Conservation (phyloP, 163 green algal genomes). For the Prototheca wickerhamii region DNA sequence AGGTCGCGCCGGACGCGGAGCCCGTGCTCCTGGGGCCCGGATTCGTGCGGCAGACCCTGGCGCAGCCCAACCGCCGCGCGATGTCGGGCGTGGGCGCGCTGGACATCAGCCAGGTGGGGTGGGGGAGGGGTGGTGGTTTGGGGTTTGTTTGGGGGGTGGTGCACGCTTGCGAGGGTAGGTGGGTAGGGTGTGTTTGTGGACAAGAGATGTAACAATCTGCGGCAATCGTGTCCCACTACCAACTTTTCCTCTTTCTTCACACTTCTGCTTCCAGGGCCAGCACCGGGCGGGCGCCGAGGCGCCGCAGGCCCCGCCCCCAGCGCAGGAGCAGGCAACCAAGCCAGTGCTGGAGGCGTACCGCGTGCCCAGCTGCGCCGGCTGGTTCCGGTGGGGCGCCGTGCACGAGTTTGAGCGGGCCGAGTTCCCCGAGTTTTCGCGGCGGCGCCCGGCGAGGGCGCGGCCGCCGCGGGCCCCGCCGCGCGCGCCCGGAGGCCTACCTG, state of each 20-base stretch:
- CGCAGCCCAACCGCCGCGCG: conserved; percentile 24
- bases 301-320: not conserved
- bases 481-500: conserved; percentile 45
- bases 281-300: not conserved
- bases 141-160: not conserved
- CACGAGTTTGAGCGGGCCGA: conserved; percentile 57
- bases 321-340: conserved; percentile 1
- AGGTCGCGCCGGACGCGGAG: not conserved
- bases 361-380: conserved; percentile 62
- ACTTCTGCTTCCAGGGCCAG: not conserved
- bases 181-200: too few relatives aligned
- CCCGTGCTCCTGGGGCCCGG: conserved; percentile 27
- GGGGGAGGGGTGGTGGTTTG: not conserved
- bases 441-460: not conserved
- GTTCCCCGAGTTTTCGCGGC: conserved; percentile 64
- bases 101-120: conserved; percentile 43
- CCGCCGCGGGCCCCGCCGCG: not conserved
- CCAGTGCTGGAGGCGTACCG: conserved; percentile 27
- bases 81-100: conserved; percentile 18
- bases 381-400: conserved; percentile 71
- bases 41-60: conserved; percentile 28
- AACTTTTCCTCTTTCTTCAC: too few relatives aligned
- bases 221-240: too few relatives aligned
- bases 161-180: too few relatives aligned
- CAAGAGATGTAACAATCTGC: too few relatives aligned